Conservation (phyloP, 2,329 filamentous ascomycete species). For the Penicillium vulpinum region DNA sequence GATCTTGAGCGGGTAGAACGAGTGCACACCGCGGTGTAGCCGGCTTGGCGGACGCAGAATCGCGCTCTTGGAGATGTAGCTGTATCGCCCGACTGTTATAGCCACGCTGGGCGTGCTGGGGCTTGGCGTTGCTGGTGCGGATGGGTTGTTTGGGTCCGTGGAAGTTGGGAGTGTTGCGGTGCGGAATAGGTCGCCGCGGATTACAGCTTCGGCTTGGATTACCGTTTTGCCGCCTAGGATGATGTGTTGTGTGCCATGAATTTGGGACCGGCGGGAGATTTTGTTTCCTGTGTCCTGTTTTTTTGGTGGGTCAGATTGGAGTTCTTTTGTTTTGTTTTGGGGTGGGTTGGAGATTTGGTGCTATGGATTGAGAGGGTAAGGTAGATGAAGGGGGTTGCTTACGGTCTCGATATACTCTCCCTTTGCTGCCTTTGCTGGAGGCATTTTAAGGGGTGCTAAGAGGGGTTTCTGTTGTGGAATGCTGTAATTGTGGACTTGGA, state of each 20-base stretch:
- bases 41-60: constrained; percentile 81
- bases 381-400: constrained; percentile 39
- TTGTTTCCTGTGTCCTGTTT: constrained; percentile 94
- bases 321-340: neutral
- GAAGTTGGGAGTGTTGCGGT: constrained; percentile 35
- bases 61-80: constrained; percentile 76
- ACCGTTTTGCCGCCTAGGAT: constrained; percentile 95
- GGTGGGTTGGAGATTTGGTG: constrained; percentile 1
- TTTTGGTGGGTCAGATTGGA: neutral
- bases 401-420: constrained; percentile 98
- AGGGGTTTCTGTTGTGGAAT: neutral
- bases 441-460: constrained; percentile 53
- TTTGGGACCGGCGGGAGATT: constrained; percentile 85
- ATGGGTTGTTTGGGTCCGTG: constrained; percentile 36
- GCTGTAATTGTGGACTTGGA: neutral
- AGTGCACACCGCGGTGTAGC: constrained; percentile 67
- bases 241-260: constrained; percentile 96
- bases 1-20: constrained; percentile 81
- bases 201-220: constrained; percentile 91
- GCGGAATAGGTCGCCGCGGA: constrained; percentile 81
- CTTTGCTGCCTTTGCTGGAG: constrained; percentile 70
- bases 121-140: constrained; percentile 31
- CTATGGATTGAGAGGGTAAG: neutral
- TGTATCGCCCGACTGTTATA: constrained; percentile 88
- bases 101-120: constrained; percentile 47